Conservation (phyloP, 257 asterid species). For the Solanum clarkiae region DNA sequence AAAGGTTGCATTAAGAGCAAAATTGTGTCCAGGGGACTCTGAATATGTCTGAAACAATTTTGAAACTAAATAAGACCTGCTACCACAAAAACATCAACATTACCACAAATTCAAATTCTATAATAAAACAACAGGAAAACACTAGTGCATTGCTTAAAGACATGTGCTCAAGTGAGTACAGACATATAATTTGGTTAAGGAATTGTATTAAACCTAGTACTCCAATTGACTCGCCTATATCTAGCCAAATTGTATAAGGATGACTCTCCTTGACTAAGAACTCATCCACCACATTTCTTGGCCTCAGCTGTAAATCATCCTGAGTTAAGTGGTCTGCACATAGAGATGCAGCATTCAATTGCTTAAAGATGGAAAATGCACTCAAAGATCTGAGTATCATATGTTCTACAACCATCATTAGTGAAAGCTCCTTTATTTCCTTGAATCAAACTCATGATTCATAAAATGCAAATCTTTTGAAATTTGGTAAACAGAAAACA, state of each 20-base stretch:
- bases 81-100: background rate
- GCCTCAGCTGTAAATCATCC: background rate
- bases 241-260: background rate
- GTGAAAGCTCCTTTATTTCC: background rate
- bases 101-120: background rate
- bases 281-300: background rate
- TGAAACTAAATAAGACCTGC: background rate
- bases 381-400: background rate
- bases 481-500: background rate
- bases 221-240: background rate
- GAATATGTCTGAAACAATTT: slow-evolving; percentile 63
- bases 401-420: background rate
- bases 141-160: background rate
- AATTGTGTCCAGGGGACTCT: slow-evolving; percentile 85
- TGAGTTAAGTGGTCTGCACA: background rate
- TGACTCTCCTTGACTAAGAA: background rate
- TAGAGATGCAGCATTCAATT: background rate
- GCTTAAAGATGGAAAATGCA: background rate
- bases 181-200: background rate
- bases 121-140: background rate
- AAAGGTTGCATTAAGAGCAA: slow-evolving; percentile 73
- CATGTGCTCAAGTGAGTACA: background rate
- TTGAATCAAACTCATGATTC: background rate
- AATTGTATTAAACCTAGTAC: background rate
- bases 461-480: background rate